Conservation (phyloP, 345 rosid species). For the Anacardium occidentale region DNA sequence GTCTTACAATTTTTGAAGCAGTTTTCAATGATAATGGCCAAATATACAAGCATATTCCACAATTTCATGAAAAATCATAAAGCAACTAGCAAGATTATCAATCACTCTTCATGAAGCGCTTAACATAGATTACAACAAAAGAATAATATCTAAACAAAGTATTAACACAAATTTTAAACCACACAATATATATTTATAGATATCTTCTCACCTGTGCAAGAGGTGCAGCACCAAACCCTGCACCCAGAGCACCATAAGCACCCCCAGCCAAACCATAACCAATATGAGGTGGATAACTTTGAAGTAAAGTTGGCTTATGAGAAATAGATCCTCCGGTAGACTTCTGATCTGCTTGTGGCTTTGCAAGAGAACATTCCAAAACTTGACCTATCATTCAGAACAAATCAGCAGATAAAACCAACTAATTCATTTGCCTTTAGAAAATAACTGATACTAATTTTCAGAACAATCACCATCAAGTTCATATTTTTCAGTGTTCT, state of each 20-base stretch:
- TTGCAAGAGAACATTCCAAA: conserved; percentile 71
- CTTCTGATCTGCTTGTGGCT: conserved; percentile 69
- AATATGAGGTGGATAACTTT: conserved; percentile 45
- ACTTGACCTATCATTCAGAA: conserved; percentile 52
- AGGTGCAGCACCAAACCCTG: conserved; percentile 56
- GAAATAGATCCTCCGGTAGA: conserved; percentile 40
- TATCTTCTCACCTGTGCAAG: conserved; percentile 51
- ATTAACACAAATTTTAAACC: background rate
- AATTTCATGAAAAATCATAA: background rate
- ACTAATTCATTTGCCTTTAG: background rate
- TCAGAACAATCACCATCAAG: conserved; percentile 46
- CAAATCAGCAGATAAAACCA: conserved; percentile 14
- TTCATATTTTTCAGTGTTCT: conserved; percentile 63
- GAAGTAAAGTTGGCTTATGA: conserved; percentile 48
- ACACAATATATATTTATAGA: conserved; percentile 1
- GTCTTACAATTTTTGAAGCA: background rate
- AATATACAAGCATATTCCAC: background rate
- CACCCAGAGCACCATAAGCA: conserved; percentile 47
- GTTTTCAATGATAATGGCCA: background rate
- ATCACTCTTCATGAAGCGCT: background rate
- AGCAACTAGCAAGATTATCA: background rate
- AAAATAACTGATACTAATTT: background rate
- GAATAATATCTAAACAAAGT: background rate
- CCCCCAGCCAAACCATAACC: conserved; percentile 62
- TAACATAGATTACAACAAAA: background rate